Evolutionary conservation across 129 eudicot genomes (phyloP).

Genomic region (Heracleum sosnowskyi): DNA sequence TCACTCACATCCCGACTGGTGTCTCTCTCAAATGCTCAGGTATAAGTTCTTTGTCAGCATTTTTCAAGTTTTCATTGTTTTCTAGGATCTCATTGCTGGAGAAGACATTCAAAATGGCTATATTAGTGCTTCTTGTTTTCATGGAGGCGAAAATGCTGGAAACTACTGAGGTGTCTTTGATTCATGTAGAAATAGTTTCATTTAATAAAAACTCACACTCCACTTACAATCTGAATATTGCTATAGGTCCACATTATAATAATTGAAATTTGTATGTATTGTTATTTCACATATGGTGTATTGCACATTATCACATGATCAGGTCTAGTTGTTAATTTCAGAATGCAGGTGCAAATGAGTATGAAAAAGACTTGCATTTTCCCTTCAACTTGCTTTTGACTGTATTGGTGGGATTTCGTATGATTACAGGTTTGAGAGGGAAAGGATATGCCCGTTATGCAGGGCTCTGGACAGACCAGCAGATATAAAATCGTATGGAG

Average conservation of each 20-base stretch:
- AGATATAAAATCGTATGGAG: too few species aligned
- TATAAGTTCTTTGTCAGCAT: conserved; percentile 6
- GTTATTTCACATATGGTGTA: neutral
- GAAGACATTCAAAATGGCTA: neutral
- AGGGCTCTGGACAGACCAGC: too few species aligned
- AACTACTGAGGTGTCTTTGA: neutral
- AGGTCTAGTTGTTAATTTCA: neutral
- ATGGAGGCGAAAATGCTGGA: neutral
- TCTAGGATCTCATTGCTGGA: neutral
- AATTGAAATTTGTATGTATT: neutral
- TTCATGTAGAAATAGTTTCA: neutral
- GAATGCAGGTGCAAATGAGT: neutral
- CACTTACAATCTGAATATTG: neutral
- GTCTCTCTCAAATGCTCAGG: conserved; percentile 90
- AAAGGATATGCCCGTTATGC: too few species aligned
- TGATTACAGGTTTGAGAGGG: too few species aligned
- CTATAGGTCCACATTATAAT: neutral
- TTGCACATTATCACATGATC: neutral
- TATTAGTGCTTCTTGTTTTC: neutral
- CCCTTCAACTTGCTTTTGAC: too few species aligned
- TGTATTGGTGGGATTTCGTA: too few species aligned
- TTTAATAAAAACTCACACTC: neutral
- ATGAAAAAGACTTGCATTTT: neutral
- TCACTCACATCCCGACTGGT: conserved; percentile 95
- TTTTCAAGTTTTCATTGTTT: neutral